Percentiles rank a stretch among this genome's conserved stretches.
phyloP scores from a whole-genome alignment of 768 basidiomycete genomes.

The Russula foetens region DNA sequence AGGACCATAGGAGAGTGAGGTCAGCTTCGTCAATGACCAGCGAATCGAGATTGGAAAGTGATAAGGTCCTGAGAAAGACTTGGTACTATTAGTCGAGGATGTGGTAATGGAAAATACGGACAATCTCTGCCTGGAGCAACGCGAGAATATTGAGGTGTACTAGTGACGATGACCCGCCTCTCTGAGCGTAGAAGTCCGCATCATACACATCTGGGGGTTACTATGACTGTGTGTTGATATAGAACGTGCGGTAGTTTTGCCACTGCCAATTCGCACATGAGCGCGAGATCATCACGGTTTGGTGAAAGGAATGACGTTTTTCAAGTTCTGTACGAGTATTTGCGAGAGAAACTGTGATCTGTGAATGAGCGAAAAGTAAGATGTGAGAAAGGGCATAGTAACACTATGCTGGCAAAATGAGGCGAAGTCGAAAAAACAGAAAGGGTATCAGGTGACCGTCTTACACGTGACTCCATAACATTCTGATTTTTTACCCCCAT shows the following conservation, averaged over 20 bases:
- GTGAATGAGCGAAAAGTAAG: conserved; percentile 85
- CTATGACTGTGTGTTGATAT: conserved; percentile 86
- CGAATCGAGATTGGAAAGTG: conserved; percentile 60
- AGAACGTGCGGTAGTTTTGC: conserved; percentile 95
- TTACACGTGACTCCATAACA: neutral
- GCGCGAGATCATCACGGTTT: conserved; percentile 86
- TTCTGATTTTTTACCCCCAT: no score
- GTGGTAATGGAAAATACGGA: neutral
- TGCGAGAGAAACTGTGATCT: conserved; percentile 86
- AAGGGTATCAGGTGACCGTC: no score
- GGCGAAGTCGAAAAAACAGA: no score
- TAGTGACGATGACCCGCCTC: conserved; percentile 69
- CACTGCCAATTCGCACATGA: conserved; percentile 89
- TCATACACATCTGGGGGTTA: conserved; percentile 53
- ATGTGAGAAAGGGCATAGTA: conserved; percentile 74
- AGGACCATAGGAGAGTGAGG: conserved; percentile 92
- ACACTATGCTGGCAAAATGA: conserved; percentile 45
- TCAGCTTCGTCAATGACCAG: conserved; percentile 98
- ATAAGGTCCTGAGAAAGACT: no score
- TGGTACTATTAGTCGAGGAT: neutral
- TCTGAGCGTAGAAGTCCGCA: conserved; percentile 50
- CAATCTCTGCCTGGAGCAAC: conserved; percentile 62
- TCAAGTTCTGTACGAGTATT: conserved; percentile 86
- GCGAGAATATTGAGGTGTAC: conserved; percentile 66
- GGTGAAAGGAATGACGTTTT: conserved; percentile 86